Conservation (phyloP, 371 early-diverging fungal species). For the Rhizopus delemar region DNA sequence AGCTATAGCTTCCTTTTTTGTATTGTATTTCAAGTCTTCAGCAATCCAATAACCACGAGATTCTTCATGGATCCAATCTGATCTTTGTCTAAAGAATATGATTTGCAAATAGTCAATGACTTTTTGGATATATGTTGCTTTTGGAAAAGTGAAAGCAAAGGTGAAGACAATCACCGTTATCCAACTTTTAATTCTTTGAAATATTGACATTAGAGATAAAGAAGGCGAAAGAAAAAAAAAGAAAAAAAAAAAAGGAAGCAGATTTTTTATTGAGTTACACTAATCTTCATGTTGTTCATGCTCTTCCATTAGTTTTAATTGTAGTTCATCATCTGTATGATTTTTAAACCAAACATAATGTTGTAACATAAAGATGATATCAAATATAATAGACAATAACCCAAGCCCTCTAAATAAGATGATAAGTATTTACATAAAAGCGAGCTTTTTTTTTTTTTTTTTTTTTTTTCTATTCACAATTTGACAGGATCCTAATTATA, state of each 20-base stretch:
- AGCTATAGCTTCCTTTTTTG: constrained; percentile 36
- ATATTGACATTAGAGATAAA: constrained; percentile 13
- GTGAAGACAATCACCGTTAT: constrained; percentile 13
- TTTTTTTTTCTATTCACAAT: constrained; percentile 36
- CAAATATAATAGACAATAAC: constrained; percentile 77
- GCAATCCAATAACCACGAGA: constrained; percentile 35
- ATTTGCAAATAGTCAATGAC: constrained; percentile 13
- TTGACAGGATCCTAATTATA: constrained; percentile 48
- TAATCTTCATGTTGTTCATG: constrained; percentile 9
- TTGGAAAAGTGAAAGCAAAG: constrained; percentile 25
- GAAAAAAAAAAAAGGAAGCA: no score
- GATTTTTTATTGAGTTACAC: no score
- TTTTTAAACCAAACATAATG: constrained; percentile 78
- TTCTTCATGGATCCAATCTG: constrained; percentile 24
- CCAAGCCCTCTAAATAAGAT: constrained; percentile 66
- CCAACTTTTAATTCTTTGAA: constrained; percentile 21
- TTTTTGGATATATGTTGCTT: constrained; percentile 7
- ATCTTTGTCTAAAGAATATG: constrained; percentile 22
- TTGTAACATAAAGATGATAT: constrained; percentile 81
- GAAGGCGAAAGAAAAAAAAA: constrained; percentile 14
- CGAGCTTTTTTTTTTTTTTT: neutral
- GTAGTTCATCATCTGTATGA: neutral
- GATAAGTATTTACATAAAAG: neutral
- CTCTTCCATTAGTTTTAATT: neutral
- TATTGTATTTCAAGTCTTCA: constrained; percentile 31